Conservation (phyloP, 2,329 filamentous ascomycete species). For the Lasiodiplodia citricola region DNA sequence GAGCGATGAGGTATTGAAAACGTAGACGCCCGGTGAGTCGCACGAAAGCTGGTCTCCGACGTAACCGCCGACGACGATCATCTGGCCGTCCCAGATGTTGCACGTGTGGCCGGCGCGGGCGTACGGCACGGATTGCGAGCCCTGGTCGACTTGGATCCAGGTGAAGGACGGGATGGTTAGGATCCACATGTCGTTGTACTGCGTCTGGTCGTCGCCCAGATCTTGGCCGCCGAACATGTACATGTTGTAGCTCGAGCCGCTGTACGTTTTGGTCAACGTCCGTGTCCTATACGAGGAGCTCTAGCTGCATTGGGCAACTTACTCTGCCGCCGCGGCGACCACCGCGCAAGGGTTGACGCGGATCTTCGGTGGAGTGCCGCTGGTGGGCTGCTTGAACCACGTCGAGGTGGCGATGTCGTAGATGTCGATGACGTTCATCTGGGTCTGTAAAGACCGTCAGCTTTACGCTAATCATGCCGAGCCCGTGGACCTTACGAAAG, state of each 20-base stretch:
- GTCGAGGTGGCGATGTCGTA: constrained; percentile 73
- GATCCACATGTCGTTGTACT: constrained; percentile 79
- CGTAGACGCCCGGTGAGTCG: constrained; percentile 72
- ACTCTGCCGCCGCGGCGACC: constrained; percentile 72
- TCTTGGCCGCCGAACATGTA: constrained; percentile 82
- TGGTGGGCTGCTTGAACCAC: constrained; percentile 78
- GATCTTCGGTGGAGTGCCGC: constrained; percentile 62
- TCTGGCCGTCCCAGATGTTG: constrained; percentile 79
- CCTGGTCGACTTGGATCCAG: constrained; percentile 71
- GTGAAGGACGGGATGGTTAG: constrained; percentile 80
- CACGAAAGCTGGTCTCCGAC: constrained; percentile 65
- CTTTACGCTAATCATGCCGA: background rate
- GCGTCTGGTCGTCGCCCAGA: constrained; percentile 59
- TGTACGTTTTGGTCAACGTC: constrained; percentile 29
- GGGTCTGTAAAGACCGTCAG: constrained; percentile 48
- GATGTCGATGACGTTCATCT: constrained; percentile 78
- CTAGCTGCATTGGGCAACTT: constrained; percentile 28
- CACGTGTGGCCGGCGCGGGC: constrained; percentile 77
- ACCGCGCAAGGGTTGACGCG: constrained; percentile 73
- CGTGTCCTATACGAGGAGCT: constrained; percentile 1
- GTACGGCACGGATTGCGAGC: constrained; percentile 53
- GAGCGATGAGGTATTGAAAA: constrained; percentile 75
- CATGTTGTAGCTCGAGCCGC: constrained; percentile 74
- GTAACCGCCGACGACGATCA: constrained; percentile 78
- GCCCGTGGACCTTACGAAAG: constrained; percentile 58